Conservation (phyloP, 352 stramenopile genomes). For the Peronospora belbahrii region DNA sequence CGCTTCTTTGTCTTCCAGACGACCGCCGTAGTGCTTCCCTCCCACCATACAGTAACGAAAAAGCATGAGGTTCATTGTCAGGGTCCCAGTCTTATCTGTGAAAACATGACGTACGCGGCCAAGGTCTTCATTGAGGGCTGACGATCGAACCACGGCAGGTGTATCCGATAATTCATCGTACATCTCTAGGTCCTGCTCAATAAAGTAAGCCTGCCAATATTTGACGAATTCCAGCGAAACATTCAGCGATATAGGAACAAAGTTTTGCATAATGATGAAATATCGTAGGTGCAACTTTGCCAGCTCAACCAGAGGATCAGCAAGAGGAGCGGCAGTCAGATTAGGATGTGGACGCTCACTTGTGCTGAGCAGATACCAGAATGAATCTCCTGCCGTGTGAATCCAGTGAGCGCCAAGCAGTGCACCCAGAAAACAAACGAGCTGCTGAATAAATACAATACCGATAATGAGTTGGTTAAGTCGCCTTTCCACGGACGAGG, state of each 20-base stretch:
- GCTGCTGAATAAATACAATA: constrained; percentile 69
- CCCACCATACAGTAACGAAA: constrained; percentile 94
- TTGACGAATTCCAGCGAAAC: constrained; percentile 96
- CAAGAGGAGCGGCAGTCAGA: constrained; percentile 10
- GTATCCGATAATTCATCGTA: constrained; percentile 89
- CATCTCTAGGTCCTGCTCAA: constrained; percentile 89
- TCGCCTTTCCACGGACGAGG: constrained; percentile 63
- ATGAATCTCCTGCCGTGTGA: constrained; percentile 42
- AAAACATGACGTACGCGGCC: constrained; percentile 89
- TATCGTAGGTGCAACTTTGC: constrained; percentile 87
- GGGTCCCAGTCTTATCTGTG: constrained; percentile 93
- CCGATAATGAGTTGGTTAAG: constrained; percentile 67
- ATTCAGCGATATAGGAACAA: constrained; percentile 98
- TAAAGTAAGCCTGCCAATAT: constrained; percentile 93
- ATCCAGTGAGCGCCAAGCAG: constrained; percentile 67
- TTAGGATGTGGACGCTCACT: constrained; percentile 8
- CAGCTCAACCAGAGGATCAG: constrained; percentile 48
- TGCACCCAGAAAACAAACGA: constrained; percentile 57
- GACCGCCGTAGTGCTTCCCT: constrained; percentile 87
- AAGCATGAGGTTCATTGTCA: constrained; percentile 94
- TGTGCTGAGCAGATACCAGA: constrained; percentile 55
- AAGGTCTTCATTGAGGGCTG: constrained; percentile 88
- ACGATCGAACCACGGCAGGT: constrained; percentile 69
- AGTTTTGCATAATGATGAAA: constrained; percentile 96
- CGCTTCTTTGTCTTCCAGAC: constrained; percentile 46